These are phyloP conservation scores for Babesia gibsoni DNA, from an alignment of 169 alveolate genomes.

Conservation along the genomic window DNA sequence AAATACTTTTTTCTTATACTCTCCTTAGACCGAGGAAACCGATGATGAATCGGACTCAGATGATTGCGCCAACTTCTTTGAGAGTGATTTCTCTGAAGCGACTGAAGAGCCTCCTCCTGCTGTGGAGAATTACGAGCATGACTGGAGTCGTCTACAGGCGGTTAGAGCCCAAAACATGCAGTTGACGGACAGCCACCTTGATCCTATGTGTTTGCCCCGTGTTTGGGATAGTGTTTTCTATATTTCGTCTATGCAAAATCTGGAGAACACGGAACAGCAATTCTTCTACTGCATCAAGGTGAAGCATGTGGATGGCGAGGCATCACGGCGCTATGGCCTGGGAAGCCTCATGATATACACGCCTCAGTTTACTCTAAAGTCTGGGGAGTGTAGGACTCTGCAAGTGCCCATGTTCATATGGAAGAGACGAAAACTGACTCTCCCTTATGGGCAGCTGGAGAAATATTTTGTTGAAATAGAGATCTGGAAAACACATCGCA, in stretches of 20 bases:
- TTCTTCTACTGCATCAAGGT: constrained; percentile 57
- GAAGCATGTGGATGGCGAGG: constrained; percentile 35
- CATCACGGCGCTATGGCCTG: constrained; percentile 19
- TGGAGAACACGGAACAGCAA: constrained; percentile 48
- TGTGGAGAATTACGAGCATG: constrained; percentile 20
- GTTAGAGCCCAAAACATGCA: constrained; percentile 19
- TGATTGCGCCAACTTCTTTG: constrained; percentile 12
- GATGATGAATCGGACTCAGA: not conserved
- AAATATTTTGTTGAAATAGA: constrained; percentile 74
- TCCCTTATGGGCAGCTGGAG: constrained; percentile 79
- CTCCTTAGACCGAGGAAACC: not conserved
- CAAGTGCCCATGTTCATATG: constrained; percentile 73
- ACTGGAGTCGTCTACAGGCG: constrained; percentile 35
- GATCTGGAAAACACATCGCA: constrained; percentile 76
- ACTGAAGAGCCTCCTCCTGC: not conserved
- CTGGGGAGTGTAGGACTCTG: constrained; percentile 68
- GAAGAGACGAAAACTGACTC: constrained; percentile 65
- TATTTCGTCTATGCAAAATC: constrained; percentile 60
- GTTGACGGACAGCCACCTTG: constrained; percentile 8
- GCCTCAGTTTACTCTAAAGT: constrained; percentile 68
- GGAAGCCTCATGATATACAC: constrained; percentile 65
- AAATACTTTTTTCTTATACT: not conserved
- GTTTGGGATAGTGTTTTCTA: constrained; percentile 61
- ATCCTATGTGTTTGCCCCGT: constrained; percentile 26
- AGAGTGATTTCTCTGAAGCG: constrained; percentile 26